Base-by-base conservation (phyloP, 495 filamentous ascomycete genomes). In the Penicillium goetzii region DNA sequence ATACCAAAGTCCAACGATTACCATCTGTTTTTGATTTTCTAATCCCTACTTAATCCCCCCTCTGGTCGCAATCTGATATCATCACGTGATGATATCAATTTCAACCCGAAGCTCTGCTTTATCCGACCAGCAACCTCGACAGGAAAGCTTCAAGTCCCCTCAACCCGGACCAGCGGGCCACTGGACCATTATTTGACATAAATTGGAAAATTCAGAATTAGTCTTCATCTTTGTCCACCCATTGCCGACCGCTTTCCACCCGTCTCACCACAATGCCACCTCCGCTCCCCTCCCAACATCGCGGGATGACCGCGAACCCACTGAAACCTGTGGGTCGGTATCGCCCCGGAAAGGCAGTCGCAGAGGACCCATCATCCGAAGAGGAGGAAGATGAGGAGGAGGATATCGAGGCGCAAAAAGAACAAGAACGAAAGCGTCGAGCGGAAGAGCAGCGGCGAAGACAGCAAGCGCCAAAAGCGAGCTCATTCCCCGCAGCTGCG, bases 261-360 rank as follows among this genome's bases (percentile, higher is more conserved):
- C 26, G 63, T 57, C 56, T 79, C 81, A 67, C 58, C 32, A 65
- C 14, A 56, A 97, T 97, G 92, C 89, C 92, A 66, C 80, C 79
- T 57, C 78, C 76, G 10, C 72, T 81, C 38, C 77, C 78, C 30
- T 77, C 78, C 58, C 62, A 69, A n/a, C 74, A 78, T 57, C 94
- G 92, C 78, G 89, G 91, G 63, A 97, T 99, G 94, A 97, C 94
- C 68, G 92, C 92, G 47, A 97, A 99, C 73, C 92, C 92, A 4
- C 76, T 89, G 62, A 88, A 88, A 68, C 90, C 93, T 1, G 83
- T 91, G 11, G 60, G 66, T 53, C 89, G 96, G 26, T 90, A 97
- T 73, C 87, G 93, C 45, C 88, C 93, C 34, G 94, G 94, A 65
- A 98, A 97, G 78, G 77, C 90, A 26, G 75, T 88, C 49, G 88